Percentiles rank a stretch among this genome's conserved stretches.
Evolutionary conservation across 768 basidiomycete genomes (phyloP).

Genomic region (Botryobasidium botryosum): DNA sequence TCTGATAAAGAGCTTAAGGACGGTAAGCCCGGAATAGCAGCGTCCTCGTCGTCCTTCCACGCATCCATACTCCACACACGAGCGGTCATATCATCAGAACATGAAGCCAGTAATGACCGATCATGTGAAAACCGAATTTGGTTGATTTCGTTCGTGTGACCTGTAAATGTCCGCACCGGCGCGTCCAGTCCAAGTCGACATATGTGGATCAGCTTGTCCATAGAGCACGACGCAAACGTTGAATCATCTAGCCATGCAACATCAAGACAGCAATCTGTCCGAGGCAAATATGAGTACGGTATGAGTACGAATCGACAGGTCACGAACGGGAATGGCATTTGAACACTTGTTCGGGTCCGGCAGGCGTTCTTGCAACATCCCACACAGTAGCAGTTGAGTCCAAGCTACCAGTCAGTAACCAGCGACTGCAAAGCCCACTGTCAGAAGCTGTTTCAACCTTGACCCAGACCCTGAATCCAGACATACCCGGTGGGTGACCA

Average conservation of each 20-base stretch:
- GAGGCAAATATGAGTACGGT: background rate
- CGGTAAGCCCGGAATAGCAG: slow-evolving; percentile 1
- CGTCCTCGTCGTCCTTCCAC: slow-evolving; percentile 6
- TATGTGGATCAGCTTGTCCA: slow-evolving; percentile 41
- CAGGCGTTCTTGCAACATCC: slow-evolving; percentile 45
- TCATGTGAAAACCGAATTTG: slow-evolving; percentile 52
- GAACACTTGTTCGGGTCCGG: slow-evolving; percentile 34
- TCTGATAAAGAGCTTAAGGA: slow-evolving; percentile 13
- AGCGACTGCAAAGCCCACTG: too few relatives aligned
- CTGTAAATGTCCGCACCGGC: slow-evolving; percentile 47
- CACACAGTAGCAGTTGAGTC: slow-evolving; percentile 67
- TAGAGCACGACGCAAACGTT: slow-evolving; percentile 56
- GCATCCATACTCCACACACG: slow-evolving; percentile 53
- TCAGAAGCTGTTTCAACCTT: too few relatives aligned
- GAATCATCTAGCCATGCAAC: slow-evolving; percentile 62
- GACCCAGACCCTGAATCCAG: too few relatives aligned
- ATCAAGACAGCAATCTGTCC: slow-evolving; percentile 58
- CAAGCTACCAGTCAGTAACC: slow-evolving; percentile 58
- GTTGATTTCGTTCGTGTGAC: slow-evolving; percentile 62
- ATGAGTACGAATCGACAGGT: background rate
- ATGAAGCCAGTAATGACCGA: slow-evolving; percentile 56
- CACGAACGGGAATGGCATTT: slow-evolving; percentile 43
- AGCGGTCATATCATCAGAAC: slow-evolving; percentile 66
- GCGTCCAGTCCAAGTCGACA: slow-evolving; percentile 40
- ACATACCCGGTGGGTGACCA: slow-evolving; percentile 58